These are phyloP conservation scores for Vaccinium corymbosum DNA, from an alignment of 148 eudicot genomes.

Conservation along the genomic window DNA sequence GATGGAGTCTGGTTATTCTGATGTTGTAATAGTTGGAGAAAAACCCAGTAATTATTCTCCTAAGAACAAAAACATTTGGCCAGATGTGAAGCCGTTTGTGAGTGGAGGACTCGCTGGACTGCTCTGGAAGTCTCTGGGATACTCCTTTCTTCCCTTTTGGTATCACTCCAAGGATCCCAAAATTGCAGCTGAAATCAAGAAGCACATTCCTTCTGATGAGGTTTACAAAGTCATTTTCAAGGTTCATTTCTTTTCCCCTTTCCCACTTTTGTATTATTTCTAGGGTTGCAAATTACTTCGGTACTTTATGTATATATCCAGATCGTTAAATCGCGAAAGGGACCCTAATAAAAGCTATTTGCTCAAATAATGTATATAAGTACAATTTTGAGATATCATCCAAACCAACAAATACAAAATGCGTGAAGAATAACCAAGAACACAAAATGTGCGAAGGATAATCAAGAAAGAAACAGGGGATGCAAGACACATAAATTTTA, in stretches of 20 bases:
- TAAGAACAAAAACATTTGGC: background rate
- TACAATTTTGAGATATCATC: too few species aligned
- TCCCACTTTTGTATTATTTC: background rate
- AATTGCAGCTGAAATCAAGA: background rate
- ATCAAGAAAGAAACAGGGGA: too few species aligned
- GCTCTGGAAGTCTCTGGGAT: background rate
- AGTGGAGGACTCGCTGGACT: conserved; percentile 4
- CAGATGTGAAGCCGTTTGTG: background rate
- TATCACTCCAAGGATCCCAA: background rate
- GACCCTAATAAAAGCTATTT: too few species aligned
- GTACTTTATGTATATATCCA: background rate
- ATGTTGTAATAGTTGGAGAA: background rate
- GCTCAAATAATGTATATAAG: too few species aligned
- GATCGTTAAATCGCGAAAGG: too few species aligned
- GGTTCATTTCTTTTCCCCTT: background rate
- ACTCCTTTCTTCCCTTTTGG: too few species aligned
- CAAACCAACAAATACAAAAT: too few species aligned
- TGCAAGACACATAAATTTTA: too few species aligned
- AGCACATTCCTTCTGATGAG: background rate
- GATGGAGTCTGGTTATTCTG: background rate
- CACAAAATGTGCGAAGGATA: too few species aligned
- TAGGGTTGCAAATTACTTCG: background rate
- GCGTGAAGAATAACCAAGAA: too few species aligned
- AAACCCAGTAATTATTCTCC: background rate
- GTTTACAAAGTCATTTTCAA: background rate